Evolutionary conservation across 441 rosid genomes (phyloP).

Genomic region (Theobroma grandiflorum): DNA sequence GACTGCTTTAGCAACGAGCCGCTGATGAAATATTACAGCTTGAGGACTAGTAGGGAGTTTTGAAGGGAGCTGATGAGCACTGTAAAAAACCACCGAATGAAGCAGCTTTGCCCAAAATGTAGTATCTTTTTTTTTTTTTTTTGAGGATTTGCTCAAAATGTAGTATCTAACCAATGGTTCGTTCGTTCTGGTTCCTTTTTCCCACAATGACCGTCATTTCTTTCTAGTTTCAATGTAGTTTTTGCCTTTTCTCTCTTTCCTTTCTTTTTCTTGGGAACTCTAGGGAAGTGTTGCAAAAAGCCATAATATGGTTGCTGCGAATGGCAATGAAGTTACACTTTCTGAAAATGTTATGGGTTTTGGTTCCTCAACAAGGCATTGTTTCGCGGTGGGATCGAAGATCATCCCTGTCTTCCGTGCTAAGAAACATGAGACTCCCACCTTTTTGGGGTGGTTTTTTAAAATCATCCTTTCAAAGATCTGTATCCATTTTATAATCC

Average conservation of each 20-base stretch:
- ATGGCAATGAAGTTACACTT: neutral
- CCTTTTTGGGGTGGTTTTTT: neutral
- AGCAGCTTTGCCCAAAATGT: no score
- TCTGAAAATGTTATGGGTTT: neutral
- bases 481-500: no score
- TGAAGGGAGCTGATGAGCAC: no score
- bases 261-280: neutral
- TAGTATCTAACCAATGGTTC: no score
- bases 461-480: no score
- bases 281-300: neutral
- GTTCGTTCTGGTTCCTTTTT: no score
- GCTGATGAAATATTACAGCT: constrained; percentile 38
- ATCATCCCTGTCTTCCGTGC: neutral
- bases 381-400: neutral
- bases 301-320: neutral
- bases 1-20: constrained; percentile 92
- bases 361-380: neutral
- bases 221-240: neutral
- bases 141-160: no score
- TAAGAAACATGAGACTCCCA: neutral
- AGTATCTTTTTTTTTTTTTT: no score
- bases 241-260: neutral
- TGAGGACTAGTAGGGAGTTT: neutral
- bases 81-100: no score
- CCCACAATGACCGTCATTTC: neutral